These are phyloP conservation scores for Aspergillus tanneri DNA, from an alignment of 2,329 filamentous ascomycete species.

Conservation along the genomic window DNA sequence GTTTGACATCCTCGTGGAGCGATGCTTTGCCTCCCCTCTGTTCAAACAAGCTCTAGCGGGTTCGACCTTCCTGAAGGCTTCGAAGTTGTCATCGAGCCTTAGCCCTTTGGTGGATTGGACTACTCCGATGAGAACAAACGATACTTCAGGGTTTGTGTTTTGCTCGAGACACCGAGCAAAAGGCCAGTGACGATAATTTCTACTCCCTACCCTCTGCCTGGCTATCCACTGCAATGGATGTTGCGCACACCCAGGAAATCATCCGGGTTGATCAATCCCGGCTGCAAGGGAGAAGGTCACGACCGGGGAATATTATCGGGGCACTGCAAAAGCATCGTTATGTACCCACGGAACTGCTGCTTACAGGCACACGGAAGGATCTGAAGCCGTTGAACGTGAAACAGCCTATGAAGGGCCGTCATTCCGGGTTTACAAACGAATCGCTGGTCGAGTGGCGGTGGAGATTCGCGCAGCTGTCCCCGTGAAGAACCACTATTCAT, in stretches of 20 bases:
- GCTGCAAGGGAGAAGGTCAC: conserved; percentile 49
- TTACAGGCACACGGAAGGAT: conserved; percentile 47
- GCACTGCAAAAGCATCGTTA: conserved; percentile 56
- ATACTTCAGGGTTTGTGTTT: conserved; percentile 56
- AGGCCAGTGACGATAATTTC: conserved; percentile 59
- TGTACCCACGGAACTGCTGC: conserved; percentile 50
- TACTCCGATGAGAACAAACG: conserved; percentile 48
- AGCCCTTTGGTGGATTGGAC: conserved; percentile 56
- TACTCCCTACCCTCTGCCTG: conserved; percentile 59
- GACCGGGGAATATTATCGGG: conserved; percentile 48
- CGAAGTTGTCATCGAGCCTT: conserved; percentile 56
- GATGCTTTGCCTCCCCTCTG: conserved; percentile 52
- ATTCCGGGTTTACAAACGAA: conserved; percentile 51
- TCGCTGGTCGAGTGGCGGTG: conserved; percentile 61
- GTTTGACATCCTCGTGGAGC: conserved; percentile 49
- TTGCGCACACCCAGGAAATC: conserved; percentile 54
- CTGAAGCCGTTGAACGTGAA: conserved; percentile 70
- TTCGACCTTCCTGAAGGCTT: conserved; percentile 56
- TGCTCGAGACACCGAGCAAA: too few species aligned
- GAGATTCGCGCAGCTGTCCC: conserved; percentile 57
- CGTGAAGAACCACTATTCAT: conserved; percentile 68
- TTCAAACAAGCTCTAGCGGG: conserved; percentile 53
- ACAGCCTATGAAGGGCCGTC: conserved; percentile 68
- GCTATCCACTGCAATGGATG: conserved; percentile 58
- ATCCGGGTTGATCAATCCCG: conserved; percentile 58